Conservation (phyloP, 129 eudicot species). For the Flaveria linearis region DNA sequence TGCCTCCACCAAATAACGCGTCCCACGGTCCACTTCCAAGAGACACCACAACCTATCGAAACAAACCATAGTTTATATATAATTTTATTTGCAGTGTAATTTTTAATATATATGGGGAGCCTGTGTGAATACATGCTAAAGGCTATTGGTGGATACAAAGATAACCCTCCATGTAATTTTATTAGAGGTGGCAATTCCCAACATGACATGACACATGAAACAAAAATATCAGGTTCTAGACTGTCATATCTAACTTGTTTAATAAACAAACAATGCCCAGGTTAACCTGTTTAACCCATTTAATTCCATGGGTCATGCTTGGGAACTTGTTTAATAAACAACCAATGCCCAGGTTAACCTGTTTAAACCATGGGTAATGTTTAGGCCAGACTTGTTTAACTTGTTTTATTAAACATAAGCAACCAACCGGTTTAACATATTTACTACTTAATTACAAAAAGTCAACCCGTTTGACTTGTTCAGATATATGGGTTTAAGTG, state of each 20-base stretch:
- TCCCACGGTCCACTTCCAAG: slow-evolving; percentile 99
- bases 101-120: too few relatives aligned
- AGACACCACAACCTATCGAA: slow-evolving; percentile 74
- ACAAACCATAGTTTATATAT: slow-evolving; percentile 2
- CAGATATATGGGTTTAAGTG: neutral
- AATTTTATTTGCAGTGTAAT: neutral
- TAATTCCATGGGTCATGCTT: neutral
- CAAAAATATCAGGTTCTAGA: neutral
- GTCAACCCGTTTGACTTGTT: neutral
- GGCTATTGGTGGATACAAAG: too few relatives aligned
- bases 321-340: neutral
- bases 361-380: neutral
- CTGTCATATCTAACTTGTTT: neutral
- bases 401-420: too few relatives aligned
- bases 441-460: neutral
- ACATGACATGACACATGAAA: neutral
- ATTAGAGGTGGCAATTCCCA: neutral
- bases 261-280: neutral
- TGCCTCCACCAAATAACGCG: slow-evolving; percentile 83
- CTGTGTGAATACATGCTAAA: too few relatives aligned
- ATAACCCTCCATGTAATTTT: too few relatives aligned
- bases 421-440: neutral
- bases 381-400: neutral
- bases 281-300: neutral
- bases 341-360: neutral